A percentile compares a stretch with the other conserved stretches of the same genome.
Conservation (phyloP, 345 rosid genomes). For the Punica granatum region DNA sequence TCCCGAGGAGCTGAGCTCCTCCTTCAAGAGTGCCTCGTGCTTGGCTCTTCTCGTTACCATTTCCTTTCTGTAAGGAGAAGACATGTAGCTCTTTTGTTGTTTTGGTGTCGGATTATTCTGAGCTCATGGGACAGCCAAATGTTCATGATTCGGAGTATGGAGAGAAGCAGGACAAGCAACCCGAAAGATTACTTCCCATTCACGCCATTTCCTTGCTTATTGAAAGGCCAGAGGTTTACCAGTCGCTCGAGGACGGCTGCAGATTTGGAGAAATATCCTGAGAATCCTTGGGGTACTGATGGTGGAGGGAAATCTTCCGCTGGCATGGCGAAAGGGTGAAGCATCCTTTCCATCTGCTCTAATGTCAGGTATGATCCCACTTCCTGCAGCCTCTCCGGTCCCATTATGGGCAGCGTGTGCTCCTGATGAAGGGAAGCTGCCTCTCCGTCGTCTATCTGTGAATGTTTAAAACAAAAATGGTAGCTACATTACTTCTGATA, state of each 20-base stretch:
- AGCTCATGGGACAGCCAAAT: background rate
- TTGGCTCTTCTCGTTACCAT: background rate
- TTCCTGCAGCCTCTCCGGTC: constrained; percentile 96
- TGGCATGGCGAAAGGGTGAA: constrained; percentile 92
- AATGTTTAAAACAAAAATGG: background rate
- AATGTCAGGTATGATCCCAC: constrained; percentile 70
- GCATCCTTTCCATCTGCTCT: constrained; percentile 89
- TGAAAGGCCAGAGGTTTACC: constrained; percentile 73
- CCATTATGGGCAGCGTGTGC: constrained; percentile 95
- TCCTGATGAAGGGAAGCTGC: constrained; percentile 72
- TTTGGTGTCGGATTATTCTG: background rate
- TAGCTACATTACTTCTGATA: background rate
- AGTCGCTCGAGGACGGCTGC: constrained; percentile 77
- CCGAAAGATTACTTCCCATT: constrained; percentile 24
- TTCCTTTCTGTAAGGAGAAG: background rate
- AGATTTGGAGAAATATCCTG: constrained; percentile 87
- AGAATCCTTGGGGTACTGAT: constrained; percentile 70
- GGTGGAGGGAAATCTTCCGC: constrained; percentile 98
- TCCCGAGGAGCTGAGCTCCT: background rate
- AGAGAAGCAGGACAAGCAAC: background rate
- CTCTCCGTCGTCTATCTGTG: constrained; percentile 51
- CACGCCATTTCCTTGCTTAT: constrained; percentile 33
- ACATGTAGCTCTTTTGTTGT: background rate
- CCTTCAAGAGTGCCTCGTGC: background rate
- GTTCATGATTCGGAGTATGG: background rate